Evolutionary conservation across 805 yeast genomes (phyloP).

Genomic region (Lachancea meyersii): DNA sequence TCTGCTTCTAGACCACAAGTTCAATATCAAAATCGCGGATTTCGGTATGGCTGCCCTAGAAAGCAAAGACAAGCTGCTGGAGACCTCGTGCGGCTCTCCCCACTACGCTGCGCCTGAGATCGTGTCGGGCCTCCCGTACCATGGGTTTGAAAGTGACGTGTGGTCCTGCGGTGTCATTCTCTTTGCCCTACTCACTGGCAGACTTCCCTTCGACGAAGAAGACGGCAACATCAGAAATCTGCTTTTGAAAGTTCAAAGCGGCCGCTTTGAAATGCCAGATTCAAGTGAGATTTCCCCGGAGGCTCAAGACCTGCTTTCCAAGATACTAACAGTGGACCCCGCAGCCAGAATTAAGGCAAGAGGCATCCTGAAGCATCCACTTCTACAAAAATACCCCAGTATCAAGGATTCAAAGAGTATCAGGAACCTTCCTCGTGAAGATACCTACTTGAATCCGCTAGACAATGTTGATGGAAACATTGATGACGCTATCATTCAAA

Average conservation of each 20-base stretch:
- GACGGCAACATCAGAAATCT: constrained; percentile 89
- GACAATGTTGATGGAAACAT: constrained; percentile 37
- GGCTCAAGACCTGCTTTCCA: constrained; percentile 77
- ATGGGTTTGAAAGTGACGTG: constrained; percentile 94
- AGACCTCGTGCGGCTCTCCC: constrained; percentile 96
- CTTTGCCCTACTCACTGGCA: constrained; percentile 90
- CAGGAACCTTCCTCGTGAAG: constrained; percentile 37
- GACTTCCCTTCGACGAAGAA: constrained; percentile 78
- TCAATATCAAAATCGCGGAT: constrained; percentile 93
- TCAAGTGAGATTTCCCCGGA: constrained; percentile 68
- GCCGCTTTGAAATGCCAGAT: constrained; percentile 76
- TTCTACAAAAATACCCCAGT: constrained; percentile 61
- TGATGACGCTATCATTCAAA: constrained; percentile 69
- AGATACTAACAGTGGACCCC: constrained; percentile 82
- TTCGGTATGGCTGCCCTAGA: constrained; percentile 99
- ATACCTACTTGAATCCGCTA: constrained; percentile 34
- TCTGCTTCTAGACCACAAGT: constrained; percentile 68
- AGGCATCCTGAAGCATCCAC: constrained; percentile 74
- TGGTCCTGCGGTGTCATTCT: constrained; percentile 98
- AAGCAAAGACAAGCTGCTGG: constrained; percentile 69
- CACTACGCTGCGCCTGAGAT: constrained; percentile 98
- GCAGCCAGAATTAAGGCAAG: constrained; percentile 68
- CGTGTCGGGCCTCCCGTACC: constrained; percentile 90
- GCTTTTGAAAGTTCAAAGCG: constrained; percentile 84
- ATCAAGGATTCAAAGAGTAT: constrained; percentile 31